Conservation (phyloP, 2,329 filamentous ascomycete species). For the Pezicula radicicola region DNA sequence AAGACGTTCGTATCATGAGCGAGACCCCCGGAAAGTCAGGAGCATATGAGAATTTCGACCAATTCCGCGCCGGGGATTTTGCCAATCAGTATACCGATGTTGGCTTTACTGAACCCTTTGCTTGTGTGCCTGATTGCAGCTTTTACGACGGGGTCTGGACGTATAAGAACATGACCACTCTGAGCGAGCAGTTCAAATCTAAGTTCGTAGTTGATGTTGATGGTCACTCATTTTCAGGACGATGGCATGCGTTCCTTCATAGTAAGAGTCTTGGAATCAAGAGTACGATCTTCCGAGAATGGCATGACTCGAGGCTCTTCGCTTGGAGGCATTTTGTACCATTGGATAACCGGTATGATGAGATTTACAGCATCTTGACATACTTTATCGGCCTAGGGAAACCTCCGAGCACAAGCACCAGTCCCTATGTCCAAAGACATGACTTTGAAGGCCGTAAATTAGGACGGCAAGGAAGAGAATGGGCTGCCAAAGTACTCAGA, state of each 20-base stretch:
- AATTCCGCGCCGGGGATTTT: slow-evolving; percentile 37
- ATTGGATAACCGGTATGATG: slow-evolving; percentile 70
- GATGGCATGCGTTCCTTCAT: slow-evolving; percentile 66
- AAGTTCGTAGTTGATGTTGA: slow-evolving; percentile 78
- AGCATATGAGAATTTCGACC: slow-evolving; percentile 35
- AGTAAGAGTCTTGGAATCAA: slow-evolving; percentile 73
- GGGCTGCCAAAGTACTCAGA: slow-evolving; percentile 68
- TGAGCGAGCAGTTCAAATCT: slow-evolving; percentile 52
- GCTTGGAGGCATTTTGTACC: slow-evolving; percentile 82
- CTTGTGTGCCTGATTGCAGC: slow-evolving; percentile 40
- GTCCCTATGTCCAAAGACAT: slow-evolving; percentile 29
- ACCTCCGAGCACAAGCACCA: slow-evolving; percentile 46
- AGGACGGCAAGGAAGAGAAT: slow-evolving; percentile 63
- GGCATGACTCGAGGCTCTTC: slow-evolving; percentile 73
- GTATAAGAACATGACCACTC: slow-evolving; percentile 51
- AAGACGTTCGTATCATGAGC: slow-evolving; percentile 31
- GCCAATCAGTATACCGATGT: slow-evolving; percentile 28
- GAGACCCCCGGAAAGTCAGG: slow-evolving; percentile 32
- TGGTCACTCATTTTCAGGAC: slow-evolving; percentile 68
- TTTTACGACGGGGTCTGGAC: slow-evolving; percentile 45
- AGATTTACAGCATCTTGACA: slow-evolving; percentile 70
- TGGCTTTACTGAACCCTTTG: slow-evolving; percentile 34
- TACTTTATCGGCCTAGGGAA: slow-evolving; percentile 65
- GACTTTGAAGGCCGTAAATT: slow-evolving; percentile 62
- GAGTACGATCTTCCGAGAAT: slow-evolving; percentile 74